Base-by-base conservation (phyloP, 257 asterid species). In the Solanum etuberosum region DNA sequence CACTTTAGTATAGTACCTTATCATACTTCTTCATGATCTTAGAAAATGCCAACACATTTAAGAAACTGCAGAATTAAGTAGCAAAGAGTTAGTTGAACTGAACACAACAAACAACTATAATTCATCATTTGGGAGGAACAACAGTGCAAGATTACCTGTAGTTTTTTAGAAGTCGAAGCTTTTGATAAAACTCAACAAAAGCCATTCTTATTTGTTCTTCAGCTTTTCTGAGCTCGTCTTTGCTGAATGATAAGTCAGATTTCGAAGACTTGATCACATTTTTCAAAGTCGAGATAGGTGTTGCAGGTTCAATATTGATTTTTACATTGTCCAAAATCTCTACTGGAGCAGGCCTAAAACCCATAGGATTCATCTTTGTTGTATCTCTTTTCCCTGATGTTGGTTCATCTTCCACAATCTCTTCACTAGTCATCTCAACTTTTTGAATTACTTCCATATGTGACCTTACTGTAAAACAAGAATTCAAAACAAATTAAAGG, bases 1-100 rank as follows among this genome's bases (percentile, higher is more conserved):
- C 34, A 76, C 20, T 46, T 46, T 20, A 29, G 25, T 80, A 3
- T n/a, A 42, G 37, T 89, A 95, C 98, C 98, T 96, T 96, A 86
- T 96, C 97, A 84, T 95, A 95, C 93, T 96, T 96, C 96, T 95
- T 95, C 98, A 95, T 86, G 87, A 95, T 96, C 94, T 95, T 96
- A 59, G 98, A 94, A 89, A 93, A 92, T 59, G 99, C 98, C 91
- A 95, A 93, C 88, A 77, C 88, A 87, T 96, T 96, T 94, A 96
- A 88, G 92, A 95, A 96, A 90, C 99, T 95, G 37, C 83, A 90
- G 16, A 84, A 73, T 61, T 51, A 86, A 54, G n/a, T 76, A 81
- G 65, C 82, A 38, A 23, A 14, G 29, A 25, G n/a, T 77, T 82
- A 57, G 89, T 87, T 91, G 81, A 31, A 21, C 15, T n/a, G 21